Evolutionary conservation across 768 basidiomycete genomes (phyloP).

Genomic region (Cyathus striatus): DNA sequence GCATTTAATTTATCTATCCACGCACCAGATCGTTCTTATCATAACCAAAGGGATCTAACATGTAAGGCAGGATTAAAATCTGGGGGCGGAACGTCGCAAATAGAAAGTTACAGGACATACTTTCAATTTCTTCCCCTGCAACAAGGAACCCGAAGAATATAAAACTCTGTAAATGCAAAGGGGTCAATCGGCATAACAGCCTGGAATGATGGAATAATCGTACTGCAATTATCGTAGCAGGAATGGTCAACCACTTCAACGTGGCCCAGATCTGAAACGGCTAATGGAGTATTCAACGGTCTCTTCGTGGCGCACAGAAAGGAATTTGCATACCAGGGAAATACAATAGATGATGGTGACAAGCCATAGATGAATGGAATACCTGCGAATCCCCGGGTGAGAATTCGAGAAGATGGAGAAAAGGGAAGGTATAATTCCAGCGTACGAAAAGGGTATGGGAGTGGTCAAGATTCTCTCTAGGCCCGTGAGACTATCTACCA

Average conservation of each 20-base stretch:
- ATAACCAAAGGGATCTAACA: constrained; percentile 49
- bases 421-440: not conserved
- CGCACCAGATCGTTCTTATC: constrained; percentile 69
- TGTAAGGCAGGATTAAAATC: too few species aligned
- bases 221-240: constrained; percentile 50
- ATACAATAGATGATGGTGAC: constrained; percentile 60
- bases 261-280: constrained; percentile 60
- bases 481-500: constrained; percentile 63
- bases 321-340: constrained; percentile 46
- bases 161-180: constrained; percentile 38
- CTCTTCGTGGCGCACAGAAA: too few species aligned
- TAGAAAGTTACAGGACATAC: constrained; percentile 31
- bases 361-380: constrained; percentile 64
- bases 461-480: constrained; percentile 72
- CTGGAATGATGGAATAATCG: constrained; percentile 7
- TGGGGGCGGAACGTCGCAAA: too few species aligned
- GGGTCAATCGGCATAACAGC: too few species aligned
- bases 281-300: too few species aligned
- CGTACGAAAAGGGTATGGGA: constrained; percentile 72
- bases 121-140: constrained; percentile 73
- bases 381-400: too few species aligned
- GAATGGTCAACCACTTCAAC: constrained; percentile 61
- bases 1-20: constrained; percentile 7
- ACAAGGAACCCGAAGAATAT: constrained; percentile 73
- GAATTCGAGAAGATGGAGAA: not conserved